Evolutionary conservation across 495 filamentous ascomycete genomes (phyloP).

Genomic region (Podospora didyma): DNA sequence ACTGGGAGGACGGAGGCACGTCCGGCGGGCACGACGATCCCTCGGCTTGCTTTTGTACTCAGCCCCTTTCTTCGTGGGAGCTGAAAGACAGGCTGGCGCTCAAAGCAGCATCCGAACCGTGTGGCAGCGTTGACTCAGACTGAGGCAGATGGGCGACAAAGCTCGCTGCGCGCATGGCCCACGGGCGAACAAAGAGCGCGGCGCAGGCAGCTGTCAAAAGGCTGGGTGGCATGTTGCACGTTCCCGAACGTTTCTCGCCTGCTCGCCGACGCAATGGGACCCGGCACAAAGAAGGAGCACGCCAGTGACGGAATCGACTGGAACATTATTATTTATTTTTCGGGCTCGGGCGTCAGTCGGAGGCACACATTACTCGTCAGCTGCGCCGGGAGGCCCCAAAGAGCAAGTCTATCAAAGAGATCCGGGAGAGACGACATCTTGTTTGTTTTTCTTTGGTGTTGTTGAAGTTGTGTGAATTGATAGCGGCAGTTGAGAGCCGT

Average conservation of each 20-base stretch:
- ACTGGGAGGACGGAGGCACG: neutral
- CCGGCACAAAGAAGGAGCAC: slow-evolving; percentile 1
- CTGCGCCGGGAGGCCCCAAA: neutral
- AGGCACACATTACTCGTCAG: neutral
- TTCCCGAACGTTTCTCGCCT: neutral
- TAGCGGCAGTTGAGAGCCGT: too few relatives aligned
- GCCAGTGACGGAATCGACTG: neutral
- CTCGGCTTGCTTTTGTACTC: neutral
- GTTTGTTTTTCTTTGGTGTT: too few relatives aligned
- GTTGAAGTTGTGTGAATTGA: too few relatives aligned
- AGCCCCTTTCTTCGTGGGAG: neutral
- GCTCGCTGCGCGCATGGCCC: neutral
- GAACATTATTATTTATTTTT: neutral
- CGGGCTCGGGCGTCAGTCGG: neutral
- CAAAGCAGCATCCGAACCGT: neutral
- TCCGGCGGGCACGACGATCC: neutral
- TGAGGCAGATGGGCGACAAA: neutral
- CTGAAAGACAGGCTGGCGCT: neutral
- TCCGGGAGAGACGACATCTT: too few relatives aligned
- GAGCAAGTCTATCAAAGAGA: neutral
- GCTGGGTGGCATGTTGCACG: neutral
- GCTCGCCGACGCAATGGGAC: neutral
- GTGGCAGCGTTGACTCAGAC: neutral
- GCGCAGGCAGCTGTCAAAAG: neutral
- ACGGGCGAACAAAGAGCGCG: neutral